These are phyloP conservation scores for Panaeolus papilionaceus DNA, from an alignment of 768 basidiomycete species.

Conservation along the genomic window DNA sequence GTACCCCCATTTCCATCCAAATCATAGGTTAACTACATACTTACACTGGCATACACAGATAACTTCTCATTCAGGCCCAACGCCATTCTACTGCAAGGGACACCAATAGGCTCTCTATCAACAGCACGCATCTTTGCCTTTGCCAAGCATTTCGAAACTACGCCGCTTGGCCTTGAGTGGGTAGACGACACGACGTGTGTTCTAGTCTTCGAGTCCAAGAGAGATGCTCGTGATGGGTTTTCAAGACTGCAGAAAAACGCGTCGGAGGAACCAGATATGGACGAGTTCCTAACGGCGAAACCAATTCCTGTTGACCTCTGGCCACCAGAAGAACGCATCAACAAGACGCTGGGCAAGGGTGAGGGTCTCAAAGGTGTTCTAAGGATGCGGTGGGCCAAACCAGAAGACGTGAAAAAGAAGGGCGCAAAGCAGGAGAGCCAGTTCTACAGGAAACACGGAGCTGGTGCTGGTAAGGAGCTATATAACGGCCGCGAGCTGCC, in stretches of 20 bases:
- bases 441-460: constrained; percentile 81
- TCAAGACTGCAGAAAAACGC: constrained; percentile 56
- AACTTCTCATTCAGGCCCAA: constrained; percentile 60
- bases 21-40: neutral
- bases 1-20: constrained; percentile 2
- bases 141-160: constrained; percentile 76
- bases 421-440: constrained; percentile 76
- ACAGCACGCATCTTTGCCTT: constrained; percentile 84
- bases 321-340: constrained; percentile 83
- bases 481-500: constrained; percentile 44
- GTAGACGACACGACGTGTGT: constrained; percentile 85
- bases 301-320: constrained; percentile 76
- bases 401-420: constrained; percentile 77
- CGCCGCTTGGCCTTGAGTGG: constrained; percentile 85
- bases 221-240: constrained; percentile 58
- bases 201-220: constrained; percentile 69
- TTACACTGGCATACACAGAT: constrained; percentile 25
- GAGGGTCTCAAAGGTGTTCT: constrained; percentile 71
- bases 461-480: constrained; percentile 61
- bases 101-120: constrained; percentile 76
- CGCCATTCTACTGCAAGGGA: constrained; percentile 75
- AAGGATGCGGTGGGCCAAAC: constrained; percentile 77
- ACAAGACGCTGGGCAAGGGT: constrained; percentile 70
- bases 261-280: constrained; percentile 58
- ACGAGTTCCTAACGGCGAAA: constrained; percentile 67